These are phyloP conservation scores for Penicillium antarcticum DNA, from an alignment of 495 filamentous ascomycete genomes.

Conservation along the genomic window DNA sequence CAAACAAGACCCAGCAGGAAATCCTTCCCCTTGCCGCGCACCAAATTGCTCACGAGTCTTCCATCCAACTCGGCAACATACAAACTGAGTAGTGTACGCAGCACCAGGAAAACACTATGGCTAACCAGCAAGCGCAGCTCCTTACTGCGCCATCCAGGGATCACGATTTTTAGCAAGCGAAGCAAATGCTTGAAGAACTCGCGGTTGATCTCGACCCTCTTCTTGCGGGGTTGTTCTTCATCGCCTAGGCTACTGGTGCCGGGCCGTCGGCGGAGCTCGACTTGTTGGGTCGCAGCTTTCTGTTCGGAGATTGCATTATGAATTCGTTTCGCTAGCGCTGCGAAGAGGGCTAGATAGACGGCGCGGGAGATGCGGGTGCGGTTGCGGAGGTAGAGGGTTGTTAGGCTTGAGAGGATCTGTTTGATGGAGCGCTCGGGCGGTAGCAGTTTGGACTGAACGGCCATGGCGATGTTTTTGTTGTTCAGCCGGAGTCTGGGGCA, in stretches of 20 bases:
- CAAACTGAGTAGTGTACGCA: slow-evolving; percentile 85
- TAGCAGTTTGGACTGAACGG: slow-evolving; percentile 75
- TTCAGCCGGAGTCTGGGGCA: slow-evolving; percentile 30
- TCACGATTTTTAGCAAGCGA: slow-evolving; percentile 76
- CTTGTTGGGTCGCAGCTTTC: slow-evolving; percentile 80
- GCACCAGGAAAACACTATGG: slow-evolving; percentile 83
- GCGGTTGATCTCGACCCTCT: slow-evolving; percentile 80
- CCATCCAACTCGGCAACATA: slow-evolving; percentile 97
- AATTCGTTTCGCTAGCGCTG: slow-evolving; percentile 84
- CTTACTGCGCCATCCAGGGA: slow-evolving; percentile 85
- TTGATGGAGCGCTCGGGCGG: slow-evolving; percentile 69
- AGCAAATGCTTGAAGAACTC: slow-evolving; percentile 91
- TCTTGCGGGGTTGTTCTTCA: slow-evolving; percentile 60
- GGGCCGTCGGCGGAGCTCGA: slow-evolving; percentile 54
- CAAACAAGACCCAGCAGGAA: slow-evolving; percentile 87
- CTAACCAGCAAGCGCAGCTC: slow-evolving; percentile 81
- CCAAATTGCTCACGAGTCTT: slow-evolving; percentile 81
- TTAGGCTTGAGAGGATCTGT: slow-evolving; percentile 68
- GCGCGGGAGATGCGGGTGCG: slow-evolving; percentile 86
- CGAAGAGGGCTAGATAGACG: slow-evolving; percentile 87
- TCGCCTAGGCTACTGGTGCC: slow-evolving; percentile 51
- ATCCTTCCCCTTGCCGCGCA: slow-evolving; percentile 86
- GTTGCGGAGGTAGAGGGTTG: slow-evolving; percentile 74
- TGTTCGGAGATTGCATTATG: slow-evolving; percentile 91
- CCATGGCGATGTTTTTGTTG: slow-evolving; percentile 51